Evolutionary conservation across 2,329 filamentous ascomycete genomes (phyloP).

Genomic region (Trichophyton equinum): DNA sequence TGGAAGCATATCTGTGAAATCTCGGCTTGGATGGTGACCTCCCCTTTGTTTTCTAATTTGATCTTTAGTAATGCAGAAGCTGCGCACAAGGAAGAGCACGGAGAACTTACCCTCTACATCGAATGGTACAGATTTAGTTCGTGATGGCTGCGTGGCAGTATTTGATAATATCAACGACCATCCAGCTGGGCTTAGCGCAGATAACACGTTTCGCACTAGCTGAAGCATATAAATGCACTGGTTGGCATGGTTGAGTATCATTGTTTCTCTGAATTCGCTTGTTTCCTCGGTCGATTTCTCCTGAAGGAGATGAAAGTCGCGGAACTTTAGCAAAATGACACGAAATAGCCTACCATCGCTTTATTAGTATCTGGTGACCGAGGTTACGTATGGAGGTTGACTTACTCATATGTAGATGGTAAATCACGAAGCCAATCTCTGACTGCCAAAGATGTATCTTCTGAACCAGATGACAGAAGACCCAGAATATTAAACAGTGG

Average conservation of each 20-base stretch:
- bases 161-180: conserved; percentile 60
- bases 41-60: conserved; percentile 10
- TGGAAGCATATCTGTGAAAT: conserved; percentile 11
- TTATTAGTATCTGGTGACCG: conserved; percentile 5
- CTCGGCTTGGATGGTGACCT: conserved; percentile 16
- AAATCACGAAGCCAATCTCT: conserved; percentile 63
- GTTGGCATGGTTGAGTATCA: conserved; percentile 51
- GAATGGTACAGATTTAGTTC: conserved; percentile 32
- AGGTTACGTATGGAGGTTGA: conserved; percentile 18
- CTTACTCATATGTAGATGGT: conserved; percentile 40
- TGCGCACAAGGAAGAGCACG: neutral
- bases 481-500: conserved; percentile 76
- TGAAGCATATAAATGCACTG: conserved; percentile 67
- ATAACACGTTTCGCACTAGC: conserved; percentile 60
- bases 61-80: neutral
- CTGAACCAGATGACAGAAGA: conserved; percentile 57
- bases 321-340: conserved; percentile 25
- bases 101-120: conserved; percentile 44
- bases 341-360: conserved; percentile 23
- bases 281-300: conserved; percentile 9
- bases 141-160: conserved; percentile 33
- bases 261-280: conserved; percentile 35
- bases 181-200: conserved; percentile 53
- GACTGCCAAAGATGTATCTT: conserved; percentile 62
- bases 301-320: conserved; percentile 16